Base-by-base conservation (phyloP, 116 monocot genomes). In the Trichopus zeylanicus region DNA sequence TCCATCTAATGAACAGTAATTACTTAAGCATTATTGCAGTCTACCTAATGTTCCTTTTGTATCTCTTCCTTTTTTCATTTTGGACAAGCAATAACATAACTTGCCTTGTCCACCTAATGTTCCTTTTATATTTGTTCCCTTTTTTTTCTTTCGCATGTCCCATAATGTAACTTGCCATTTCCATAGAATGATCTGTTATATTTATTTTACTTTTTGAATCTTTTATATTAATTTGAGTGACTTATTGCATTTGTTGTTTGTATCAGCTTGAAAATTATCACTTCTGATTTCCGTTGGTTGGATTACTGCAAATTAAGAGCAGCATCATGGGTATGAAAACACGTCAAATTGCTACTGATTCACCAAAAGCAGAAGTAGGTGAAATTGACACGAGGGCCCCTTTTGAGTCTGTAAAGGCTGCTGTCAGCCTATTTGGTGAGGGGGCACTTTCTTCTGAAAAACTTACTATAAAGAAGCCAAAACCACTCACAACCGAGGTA, bases 341-440 rank as follows among this genome's bases (percentile, higher is more conserved):
- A 60, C 85, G 57, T 68, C 70, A 64, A 38, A 49, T 37, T 60
- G 29, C 67, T 22, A 62, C 70, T 24, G 79, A 81, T 67, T 69
- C 73, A 26, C 73, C 78, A 18, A 87, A 75, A 77, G 51, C 60
- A 5, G 86, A 86, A 64, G 69, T 83, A 48, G 91, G 91, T 25
- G 92, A 92, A 61, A 87, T 92, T 31, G 92, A 92, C 69, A 92
- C 92, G 15, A 73, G 87, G 55, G 92, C 84, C 47, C 92, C 92
- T 56, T 87, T 92, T 77, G 72, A 67, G 47, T 92, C 92, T 26
- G 92, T 92, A 26, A 92, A 81, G 71, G 92, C 87, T 55, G 92
- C 92, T 46, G 81, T 87, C 29, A 81, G 81, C 63, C 69, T 92
- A 56, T 92, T 92, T 57, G 92, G 92, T 37, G 81, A 75, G 61